Percentiles rank a stretch among this genome's conserved stretches.
Conservation (phyloP, 371 early-diverging fungal species). For the Rhizopus arrhizus region DNA sequence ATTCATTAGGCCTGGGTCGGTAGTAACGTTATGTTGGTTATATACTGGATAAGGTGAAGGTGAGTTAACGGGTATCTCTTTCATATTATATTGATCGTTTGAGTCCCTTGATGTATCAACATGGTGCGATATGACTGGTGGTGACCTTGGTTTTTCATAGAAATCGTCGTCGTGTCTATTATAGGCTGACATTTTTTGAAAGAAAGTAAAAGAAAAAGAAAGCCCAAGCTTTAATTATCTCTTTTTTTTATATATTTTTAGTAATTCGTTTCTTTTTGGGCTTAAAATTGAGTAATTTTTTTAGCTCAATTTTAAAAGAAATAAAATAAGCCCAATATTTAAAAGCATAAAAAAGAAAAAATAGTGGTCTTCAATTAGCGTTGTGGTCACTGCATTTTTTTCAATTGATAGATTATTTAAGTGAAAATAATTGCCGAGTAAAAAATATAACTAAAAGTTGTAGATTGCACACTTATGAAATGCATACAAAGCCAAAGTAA, state of each 20-base stretch:
- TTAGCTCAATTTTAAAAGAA: too few species aligned
- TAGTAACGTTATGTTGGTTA: conserved; percentile 1
- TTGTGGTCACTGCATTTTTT: too few species aligned
- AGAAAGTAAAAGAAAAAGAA: neutral
- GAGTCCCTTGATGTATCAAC: conserved; percentile 14
- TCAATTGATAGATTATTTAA: too few species aligned
- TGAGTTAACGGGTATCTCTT: conserved; percentile 26
- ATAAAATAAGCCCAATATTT: too few species aligned
- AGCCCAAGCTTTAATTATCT: neutral
- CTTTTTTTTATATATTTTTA: conserved; percentile 1
- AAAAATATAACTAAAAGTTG: too few species aligned
- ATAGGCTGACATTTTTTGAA: conserved; percentile 16
- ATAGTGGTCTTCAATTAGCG: too few species aligned
- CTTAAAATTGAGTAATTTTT: neutral
- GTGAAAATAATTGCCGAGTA: too few species aligned
- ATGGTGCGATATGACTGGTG: conserved; percentile 26
- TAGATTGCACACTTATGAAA: too few species aligned
- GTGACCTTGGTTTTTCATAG: conserved; percentile 10
- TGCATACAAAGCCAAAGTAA: too few species aligned
- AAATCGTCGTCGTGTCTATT: conserved; percentile 13
- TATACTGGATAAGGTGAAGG: conserved; percentile 25
- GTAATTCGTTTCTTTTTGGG: conserved; percentile 9
- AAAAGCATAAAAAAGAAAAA: too few species aligned
- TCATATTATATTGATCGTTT: conserved; percentile 19
- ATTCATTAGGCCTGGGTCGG: neutral